Base-by-base conservation (phyloP, 768 basidiomycete genomes). In the Suillus tomentosus region DNA sequence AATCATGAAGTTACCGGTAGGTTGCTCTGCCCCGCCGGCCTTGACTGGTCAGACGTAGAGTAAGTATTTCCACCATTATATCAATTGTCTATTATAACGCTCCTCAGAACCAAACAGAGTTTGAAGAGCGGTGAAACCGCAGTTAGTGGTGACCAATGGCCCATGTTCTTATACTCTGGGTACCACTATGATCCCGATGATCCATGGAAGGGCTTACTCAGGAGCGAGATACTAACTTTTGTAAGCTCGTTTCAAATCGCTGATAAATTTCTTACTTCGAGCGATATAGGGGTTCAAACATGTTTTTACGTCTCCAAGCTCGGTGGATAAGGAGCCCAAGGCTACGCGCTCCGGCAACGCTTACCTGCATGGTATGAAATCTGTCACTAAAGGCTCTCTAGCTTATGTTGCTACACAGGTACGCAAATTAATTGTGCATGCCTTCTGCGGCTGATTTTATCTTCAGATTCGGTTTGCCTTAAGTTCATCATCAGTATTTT, bases 271-370 rank as follows among this genome's bases (percentile, higher is more conserved):
- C 42, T 42, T 17, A 42, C 42, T 42, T 11, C 27, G 2, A 17
- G 17, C 53, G 24, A n/a, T 39, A 19, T 39, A 74, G 74, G 72
- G 69, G 2, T 73, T 59, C 40, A 74, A 71, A 54, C 71, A 74
- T 61, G 65, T 76, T 10, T 76, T 76, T 40, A 76, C 70, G 2
- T 74, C 71, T 2, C 73, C 74, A 1, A 75, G 74, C 55, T 74
- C 73, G 3, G 73, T 74, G 5, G 65, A 74, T 45, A 69, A 70
- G 47, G 72, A 71, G 51, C 55, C 62, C n/a, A 73, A 68, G 56
- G 73, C 73, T 3, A 73, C 73, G 1, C 37, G 70, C 39, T 73
- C 68, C 7, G 66, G 72, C 3, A 73, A 73, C 53, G 64, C 66
- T 1, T 27, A 60, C 14, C 68, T 69, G 19, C 70, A 71, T n/a